Conservation (phyloP, 2,329 filamentous ascomycete genomes). For the Epichloe bromicola region DNA sequence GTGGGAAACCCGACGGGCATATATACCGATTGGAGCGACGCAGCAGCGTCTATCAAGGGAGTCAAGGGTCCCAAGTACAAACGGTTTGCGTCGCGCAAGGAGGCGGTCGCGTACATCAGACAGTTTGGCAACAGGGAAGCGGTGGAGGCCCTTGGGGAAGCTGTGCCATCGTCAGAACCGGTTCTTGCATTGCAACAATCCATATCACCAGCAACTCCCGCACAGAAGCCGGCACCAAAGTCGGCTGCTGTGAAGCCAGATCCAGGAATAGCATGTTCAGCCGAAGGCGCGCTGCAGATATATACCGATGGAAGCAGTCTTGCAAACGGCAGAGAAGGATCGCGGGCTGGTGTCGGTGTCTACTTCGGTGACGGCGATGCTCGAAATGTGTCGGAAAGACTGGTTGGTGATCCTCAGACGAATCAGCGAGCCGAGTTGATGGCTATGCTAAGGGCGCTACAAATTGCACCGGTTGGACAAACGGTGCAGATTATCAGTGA, state of each 20-base stretch:
- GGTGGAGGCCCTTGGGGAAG: constrained; percentile 26
- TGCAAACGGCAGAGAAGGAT: constrained; percentile 42
- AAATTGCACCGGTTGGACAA: constrained; percentile 55
- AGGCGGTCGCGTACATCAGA: constrained; percentile 67
- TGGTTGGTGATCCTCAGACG: constrained; percentile 65
- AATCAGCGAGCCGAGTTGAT: constrained; percentile 95
- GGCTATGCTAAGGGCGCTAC: constrained; percentile 71
- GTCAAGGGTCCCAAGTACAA: constrained; percentile 59
- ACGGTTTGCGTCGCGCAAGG: constrained; percentile 52
- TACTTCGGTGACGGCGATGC: constrained; percentile 45
- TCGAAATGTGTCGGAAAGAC: constrained; percentile 60
- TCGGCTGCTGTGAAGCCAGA: not conserved
- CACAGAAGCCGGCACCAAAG: constrained; percentile 14
- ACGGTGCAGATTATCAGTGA: constrained; percentile 74
- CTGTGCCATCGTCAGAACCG: constrained; percentile 7
- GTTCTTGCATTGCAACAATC: constrained; percentile 8
- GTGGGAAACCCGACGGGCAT: constrained; percentile 45
- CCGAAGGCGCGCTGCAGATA: constrained; percentile 23
- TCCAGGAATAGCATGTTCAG: constrained; percentile 1
- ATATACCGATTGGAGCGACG: constrained; percentile 53
- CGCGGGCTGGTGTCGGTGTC: constrained; percentile 48
- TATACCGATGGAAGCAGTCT: constrained; percentile 53
- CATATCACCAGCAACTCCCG: constrained; percentile 7
- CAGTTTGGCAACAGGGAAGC: constrained; percentile 31
- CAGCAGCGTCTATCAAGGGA: constrained; percentile 59